Base-by-base conservation (phyloP, 169 alveolate genomes). In the Eimeria sp. region DNA sequence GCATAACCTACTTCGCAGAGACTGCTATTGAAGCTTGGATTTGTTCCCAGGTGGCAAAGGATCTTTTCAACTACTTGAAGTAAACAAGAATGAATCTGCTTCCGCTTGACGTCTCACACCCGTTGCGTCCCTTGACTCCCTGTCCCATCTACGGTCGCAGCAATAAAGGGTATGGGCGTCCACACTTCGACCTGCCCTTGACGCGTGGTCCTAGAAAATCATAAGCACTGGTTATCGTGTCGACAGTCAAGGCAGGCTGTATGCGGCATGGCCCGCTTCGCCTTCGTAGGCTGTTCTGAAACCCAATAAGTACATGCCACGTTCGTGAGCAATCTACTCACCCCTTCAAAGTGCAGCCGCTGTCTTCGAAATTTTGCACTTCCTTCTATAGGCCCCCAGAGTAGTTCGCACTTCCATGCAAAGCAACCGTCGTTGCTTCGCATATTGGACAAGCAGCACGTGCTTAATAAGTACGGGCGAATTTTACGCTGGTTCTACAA, bases 51-150 rank as follows among this genome's bases (percentile, higher is more conserved):
- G 94, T 93, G 33, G 96, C 96, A 37, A 93, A 93, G 71, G 96
- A 93, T 56, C 85, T 93, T 14, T 93, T 93, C 78, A 93, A 93
- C 37, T 93, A 93, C 68, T 83, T 93, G 60, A 93, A 93, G 89
- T 93, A 56, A 58, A 27, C 71, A n/a, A n/a, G 46, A 52, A 27
- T 2, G n/a, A 30, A 1, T 9, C 71, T 3, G 30, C 25, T 2
- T 14, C 71, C 27, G 62, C 49, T 8, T 23, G 56, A 40, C 66
- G 30, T 14, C 88, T n/a, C 88, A 68, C 16, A 43, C 78, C 23
- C 49, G 8, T 0, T 68, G 78, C 78, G 49, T 10, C 27, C 49
- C 52, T 25, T n/a, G 23, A 40, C 43, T 27, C 16, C 76, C 37
- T 30, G 37, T 8, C 78, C 78, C 78, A 20, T 49, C 6, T 33